Evolutionary conservation across 495 filamentous ascomycete species (phyloP), one percentile per base, ranked within the genome.

Genomic region (Apiosordaria backusii): DNA sequence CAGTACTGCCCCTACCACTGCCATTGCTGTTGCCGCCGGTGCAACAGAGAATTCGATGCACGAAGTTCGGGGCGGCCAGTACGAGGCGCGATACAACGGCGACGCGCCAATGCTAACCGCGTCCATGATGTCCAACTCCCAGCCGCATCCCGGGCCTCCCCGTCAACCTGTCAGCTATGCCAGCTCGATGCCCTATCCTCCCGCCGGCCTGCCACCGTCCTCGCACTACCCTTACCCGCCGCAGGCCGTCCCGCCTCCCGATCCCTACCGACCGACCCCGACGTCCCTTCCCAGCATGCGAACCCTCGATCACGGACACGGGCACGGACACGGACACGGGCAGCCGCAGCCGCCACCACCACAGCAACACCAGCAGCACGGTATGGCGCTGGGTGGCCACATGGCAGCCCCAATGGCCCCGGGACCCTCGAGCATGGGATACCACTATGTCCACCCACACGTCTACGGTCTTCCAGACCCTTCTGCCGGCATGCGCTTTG

Each of bases 231-330:
- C 87, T 68, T 81, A 84, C 57, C 69, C 76, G 50, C 67, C 73
- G 9, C 81, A 83, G 58, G 24, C 69, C 35, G 62, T 67, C 54
- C 66, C 72, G 24, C 59, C 66, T n/a, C 21, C 62, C 26, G 74
- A 75, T 50, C 71, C 69, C 18, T 76, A 75, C 71, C 74, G 74
- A 54, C 71, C 73, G 60, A 68, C 35, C 25, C 80, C 86, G 21
- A 77, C 88, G 59, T 83, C 85, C 50, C 79, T 91, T n/a, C 88
- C 88, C 59, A 88, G 87, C 68, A 89, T 91, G 79, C 86, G 83
- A 62, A 83, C 82, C 4, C 78, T 86, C 70, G 84, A 86, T 64
- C 73, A 57, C 72, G 74, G 67, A 64, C 75, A 61, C 77, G 65
- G 75, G 70, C 77, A 78, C 59, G 78, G 78, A 55, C 79, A 78